Evolutionary conservation across 140 eudicot genomes (phyloP), one percentile per base, ranked within the genome.

Genomic region (Anethum foeniculum): DNA sequence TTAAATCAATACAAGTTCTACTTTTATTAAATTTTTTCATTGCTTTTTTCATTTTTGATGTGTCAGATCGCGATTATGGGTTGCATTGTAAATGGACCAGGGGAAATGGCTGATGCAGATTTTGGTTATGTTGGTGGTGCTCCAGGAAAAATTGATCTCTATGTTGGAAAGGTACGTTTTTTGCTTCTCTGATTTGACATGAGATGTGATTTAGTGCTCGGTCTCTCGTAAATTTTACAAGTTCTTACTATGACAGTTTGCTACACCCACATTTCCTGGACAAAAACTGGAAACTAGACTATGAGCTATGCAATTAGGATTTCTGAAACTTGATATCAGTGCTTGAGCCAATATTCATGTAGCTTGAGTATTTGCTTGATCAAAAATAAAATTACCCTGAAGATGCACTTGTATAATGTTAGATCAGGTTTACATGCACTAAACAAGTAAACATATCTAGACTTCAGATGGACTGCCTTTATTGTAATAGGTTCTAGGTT

Each of bases 91-190:
- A 95, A 95, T 77, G 99, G 99, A 78, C 99, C 97, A 6, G 99
- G 99, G 84, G 97, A 95, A 90, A 95, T 95, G 99, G 99, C 97
- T 49, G 99, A 95, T 85, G 99, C 99, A 43, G 97, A 95, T 88
- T 95, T 95, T 75, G 99, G 97, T 30, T 95, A 95, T 78, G 99
- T 95, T 60, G 97, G 97, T 36, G 99, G 99, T 86, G 94, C 99
- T 77, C 99, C 99, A 36, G 99, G 99, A 85, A 95, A 95, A 91
- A 95, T 95, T 79, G 99, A 95, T 85, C 93, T 95, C 71, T 95
- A 92, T 71, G 98, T 94, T 41, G 97, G 97, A 56, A 93, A 93
- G 98, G 98, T 93, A 85, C 18, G 1, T 49, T 15, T 46, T 3
- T 54, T 80, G 73, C 32, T 51, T 54, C 77, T 36, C 30, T 6